These are phyloP conservation scores for Zygosaccharomyces lentus DNA, from an alignment of 805 yeast species.

Conservation along the genomic window DNA sequence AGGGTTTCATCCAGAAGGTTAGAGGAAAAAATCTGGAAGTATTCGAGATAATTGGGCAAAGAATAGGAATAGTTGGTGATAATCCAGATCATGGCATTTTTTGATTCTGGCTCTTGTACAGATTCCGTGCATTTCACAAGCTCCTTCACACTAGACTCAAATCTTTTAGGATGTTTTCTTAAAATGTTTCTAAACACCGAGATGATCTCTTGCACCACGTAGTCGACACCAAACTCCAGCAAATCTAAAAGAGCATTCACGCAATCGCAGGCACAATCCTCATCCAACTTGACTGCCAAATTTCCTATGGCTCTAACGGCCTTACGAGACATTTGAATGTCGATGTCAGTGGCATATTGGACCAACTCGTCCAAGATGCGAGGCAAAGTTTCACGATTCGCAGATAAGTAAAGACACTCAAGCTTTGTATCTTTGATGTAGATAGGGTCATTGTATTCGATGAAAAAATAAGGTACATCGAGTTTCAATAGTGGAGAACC, in stretches of 20 bases:
- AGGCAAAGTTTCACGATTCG: conserved; percentile 56
- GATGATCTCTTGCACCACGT: conserved; percentile 75
- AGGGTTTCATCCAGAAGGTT: conserved; percentile 55
- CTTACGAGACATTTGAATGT: conserved; percentile 78
- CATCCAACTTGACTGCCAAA: conserved; percentile 69
- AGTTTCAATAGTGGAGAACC: conserved; percentile 50
- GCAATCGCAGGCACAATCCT: conserved; percentile 54
- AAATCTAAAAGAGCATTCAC: conserved; percentile 58
- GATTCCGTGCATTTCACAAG: conserved; percentile 44
- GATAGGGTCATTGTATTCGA: conserved; percentile 79
- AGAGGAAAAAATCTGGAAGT: conserved; percentile 37
- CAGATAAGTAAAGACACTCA: conserved; percentile 77
- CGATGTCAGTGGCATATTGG: conserved; percentile 85
- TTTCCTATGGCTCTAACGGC: conserved; percentile 89
- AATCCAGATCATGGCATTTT: conserved; percentile 77
- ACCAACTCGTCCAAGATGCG: conserved; percentile 68
- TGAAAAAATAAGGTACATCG: conserved; percentile 77
- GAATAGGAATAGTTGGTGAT: conserved; percentile 62
- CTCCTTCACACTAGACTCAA: conserved; percentile 41
- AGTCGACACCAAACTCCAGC: conserved; percentile 59
- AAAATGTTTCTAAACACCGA: conserved; percentile 72
- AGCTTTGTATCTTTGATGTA: conserved; percentile 87
- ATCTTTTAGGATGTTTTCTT: conserved; percentile 65
- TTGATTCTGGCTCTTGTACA: conserved; percentile 74
- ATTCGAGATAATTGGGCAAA: conserved; percentile 34